Conservation (phyloP, 495 filamentous ascomycete genomes). For the Trichocladium uniseriatum region DNA sequence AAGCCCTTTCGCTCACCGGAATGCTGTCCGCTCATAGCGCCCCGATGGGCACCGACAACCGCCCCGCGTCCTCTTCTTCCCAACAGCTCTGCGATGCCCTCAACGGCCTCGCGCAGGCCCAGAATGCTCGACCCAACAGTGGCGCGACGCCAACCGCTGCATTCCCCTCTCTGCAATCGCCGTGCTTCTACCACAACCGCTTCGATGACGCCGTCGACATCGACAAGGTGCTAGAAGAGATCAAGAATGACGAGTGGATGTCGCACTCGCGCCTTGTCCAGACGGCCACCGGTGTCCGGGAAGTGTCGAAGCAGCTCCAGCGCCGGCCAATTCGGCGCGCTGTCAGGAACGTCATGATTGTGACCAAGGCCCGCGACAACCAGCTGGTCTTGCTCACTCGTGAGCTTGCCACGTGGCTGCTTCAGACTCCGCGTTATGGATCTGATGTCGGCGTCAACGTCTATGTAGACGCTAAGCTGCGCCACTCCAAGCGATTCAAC, state of each 20-base stretch:
- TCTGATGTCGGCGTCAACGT: constrained; percentile 74
- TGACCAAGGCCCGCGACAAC: constrained; percentile 94
- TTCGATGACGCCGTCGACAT: constrained; percentile 96
- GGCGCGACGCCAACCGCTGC: constrained; percentile 49
- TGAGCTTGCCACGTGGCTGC: constrained; percentile 75
- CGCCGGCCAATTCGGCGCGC: constrained; percentile 78
- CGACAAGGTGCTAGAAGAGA: constrained; percentile 90
- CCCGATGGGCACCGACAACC: constrained; percentile 37
- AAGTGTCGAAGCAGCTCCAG: constrained; percentile 89
- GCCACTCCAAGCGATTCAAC: constrained; percentile 78
- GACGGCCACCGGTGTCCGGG: constrained; percentile 86
- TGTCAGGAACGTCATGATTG: constrained; percentile 86
- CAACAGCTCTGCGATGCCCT: constrained; percentile 58
- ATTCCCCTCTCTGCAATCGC: constrained; percentile 65
- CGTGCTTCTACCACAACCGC: constrained; percentile 93
- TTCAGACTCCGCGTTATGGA: constrained; percentile 74
- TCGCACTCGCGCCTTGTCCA: constrained; percentile 89
- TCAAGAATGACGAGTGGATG: constrained; percentile 77
- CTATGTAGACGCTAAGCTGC: constrained; percentile 87
- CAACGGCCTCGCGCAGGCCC: constrained; percentile 46
- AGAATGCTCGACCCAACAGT: constrained; percentile 26
- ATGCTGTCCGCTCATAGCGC: constrained; percentile 38
- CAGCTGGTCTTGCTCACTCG: constrained; percentile 75
- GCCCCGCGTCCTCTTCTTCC: constrained; percentile 42
- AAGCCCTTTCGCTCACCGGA: constrained; percentile 46